phyloP scores from a whole-genome alignment of 2,329 filamentous ascomycete species.

The Colletotrichum tabaci region DNA sequence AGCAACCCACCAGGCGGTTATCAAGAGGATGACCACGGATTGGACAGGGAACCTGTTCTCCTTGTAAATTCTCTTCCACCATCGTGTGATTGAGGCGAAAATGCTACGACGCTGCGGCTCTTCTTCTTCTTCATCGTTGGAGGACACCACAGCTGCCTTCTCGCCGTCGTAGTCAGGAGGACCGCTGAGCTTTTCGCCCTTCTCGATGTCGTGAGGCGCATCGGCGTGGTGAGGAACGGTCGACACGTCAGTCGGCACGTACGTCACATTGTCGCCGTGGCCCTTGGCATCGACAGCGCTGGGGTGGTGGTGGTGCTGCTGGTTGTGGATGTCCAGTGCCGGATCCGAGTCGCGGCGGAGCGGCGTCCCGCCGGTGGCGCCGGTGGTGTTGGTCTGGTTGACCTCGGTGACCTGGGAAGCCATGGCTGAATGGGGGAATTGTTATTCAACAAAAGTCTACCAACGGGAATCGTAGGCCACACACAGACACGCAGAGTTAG shows the following conservation, averaged over 20 bases:
- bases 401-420: constrained; percentile 38
- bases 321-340: constrained; percentile 55
- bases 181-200: constrained; percentile 44
- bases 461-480: constrained; percentile 21
- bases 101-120: constrained; percentile 47
- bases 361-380: constrained; percentile 24
- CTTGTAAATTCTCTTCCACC: constrained; percentile 40
- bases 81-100: constrained; percentile 63
- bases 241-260: constrained; percentile 58
- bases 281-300: constrained; percentile 50
- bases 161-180: constrained; percentile 59
- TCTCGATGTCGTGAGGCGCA: constrained; percentile 45
- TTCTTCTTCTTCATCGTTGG: constrained; percentile 46
- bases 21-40: constrained; percentile 59
- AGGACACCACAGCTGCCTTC: constrained; percentile 54
- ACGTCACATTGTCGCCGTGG: constrained; percentile 62
- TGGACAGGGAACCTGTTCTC: constrained; percentile 51
- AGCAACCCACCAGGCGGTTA: constrained; percentile 81
- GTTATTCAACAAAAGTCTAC: constrained; percentile 6
- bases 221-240: constrained; percentile 54
- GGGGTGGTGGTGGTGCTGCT: constrained; percentile 62
- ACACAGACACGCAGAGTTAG: constrained; percentile 9
- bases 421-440: constrained; percentile 26
- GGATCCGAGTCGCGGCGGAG: constrained; percentile 51
- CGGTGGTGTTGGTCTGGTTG: constrained; percentile 29